These are phyloP conservation scores for Vitis rupestris DNA, from an alignment of 164 flowering plant genomes.

Conservation along the genomic window DNA sequence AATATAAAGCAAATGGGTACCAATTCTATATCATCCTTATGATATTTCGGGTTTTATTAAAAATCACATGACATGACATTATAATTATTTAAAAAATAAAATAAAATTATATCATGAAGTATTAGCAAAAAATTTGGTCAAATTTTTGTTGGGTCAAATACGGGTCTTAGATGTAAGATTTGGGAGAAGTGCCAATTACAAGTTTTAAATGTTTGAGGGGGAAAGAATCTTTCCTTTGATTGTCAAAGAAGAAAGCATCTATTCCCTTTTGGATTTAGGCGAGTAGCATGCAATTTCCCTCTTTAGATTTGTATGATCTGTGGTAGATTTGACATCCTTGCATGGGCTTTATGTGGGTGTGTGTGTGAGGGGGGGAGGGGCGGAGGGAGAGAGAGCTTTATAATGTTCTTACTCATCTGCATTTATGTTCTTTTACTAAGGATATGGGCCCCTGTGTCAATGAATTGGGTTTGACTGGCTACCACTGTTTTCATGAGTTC, in stretches of 20 bases:
- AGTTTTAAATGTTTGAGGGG: conserved; percentile 1
- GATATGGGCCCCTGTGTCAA: conserved; percentile 17
- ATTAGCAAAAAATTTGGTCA: too few relatives aligned
- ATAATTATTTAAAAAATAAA: too few relatives aligned
- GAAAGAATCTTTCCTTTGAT: conserved; percentile 49
- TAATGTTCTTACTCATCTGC: conserved; percentile 28
- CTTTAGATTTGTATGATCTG: neutral
- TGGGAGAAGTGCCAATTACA: too few relatives aligned
- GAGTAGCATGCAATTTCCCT: conserved; percentile 9
- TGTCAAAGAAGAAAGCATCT: conserved; percentile 63
- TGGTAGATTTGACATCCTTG: conserved; percentile 10
- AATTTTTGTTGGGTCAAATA: too few relatives aligned
- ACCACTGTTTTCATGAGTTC: neutral
- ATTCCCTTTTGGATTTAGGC: conserved; percentile 35
- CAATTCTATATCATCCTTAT: neutral
- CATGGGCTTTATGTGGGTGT: conserved; percentile 1
- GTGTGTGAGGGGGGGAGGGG: conserved; percentile 11
- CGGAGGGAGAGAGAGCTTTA: too few relatives aligned
- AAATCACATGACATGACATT: neutral
- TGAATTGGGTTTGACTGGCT: conserved; percentile 28
- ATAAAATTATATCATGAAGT: too few relatives aligned
- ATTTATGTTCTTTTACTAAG: conserved; percentile 5
- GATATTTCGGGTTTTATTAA: neutral
- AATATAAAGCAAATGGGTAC: neutral
- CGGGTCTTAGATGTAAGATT: too few relatives aligned